Conservation (phyloP, 2,329 filamentous ascomycete species). For the Ceratocystis colombiana region DNA sequence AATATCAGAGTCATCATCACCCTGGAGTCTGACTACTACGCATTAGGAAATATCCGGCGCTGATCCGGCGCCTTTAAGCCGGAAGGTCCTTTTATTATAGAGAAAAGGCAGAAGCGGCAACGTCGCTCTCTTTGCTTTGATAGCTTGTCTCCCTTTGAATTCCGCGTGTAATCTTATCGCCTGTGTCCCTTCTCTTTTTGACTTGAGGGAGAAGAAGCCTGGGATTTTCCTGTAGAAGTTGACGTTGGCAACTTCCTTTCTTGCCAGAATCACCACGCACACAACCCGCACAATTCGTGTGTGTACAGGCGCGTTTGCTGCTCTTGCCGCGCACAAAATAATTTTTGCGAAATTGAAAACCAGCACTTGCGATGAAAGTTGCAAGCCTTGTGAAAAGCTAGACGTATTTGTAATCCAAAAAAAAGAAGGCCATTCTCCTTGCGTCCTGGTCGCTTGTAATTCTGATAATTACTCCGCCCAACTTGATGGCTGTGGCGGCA, state of each 20-base stretch:
- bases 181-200: not conserved
- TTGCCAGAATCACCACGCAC: not conserved
- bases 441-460: not conserved
- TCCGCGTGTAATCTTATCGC: not conserved
- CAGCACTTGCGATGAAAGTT: not conserved
- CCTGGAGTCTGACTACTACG: not conserved
- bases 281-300: not conserved
- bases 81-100: not conserved
- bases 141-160: not conserved
- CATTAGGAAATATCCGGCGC: not conserved
- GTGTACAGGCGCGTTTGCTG: not conserved
- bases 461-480: not conserved
- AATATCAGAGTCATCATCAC: not conserved
- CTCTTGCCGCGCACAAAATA: slow-evolving; percentile 2
- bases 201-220: not conserved
- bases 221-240: not conserved
- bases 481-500: not conserved
- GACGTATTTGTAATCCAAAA: not conserved
- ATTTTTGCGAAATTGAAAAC: not conserved
- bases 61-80: not conserved
- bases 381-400: not conserved
- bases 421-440: not conserved
- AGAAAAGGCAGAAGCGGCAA: not conserved
- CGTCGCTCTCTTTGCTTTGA: not conserved
- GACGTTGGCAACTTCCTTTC: not conserved